Base-by-base conservation (phyloP, 176 grass and related monocot genomes). In the Poa pratensis region DNA sequence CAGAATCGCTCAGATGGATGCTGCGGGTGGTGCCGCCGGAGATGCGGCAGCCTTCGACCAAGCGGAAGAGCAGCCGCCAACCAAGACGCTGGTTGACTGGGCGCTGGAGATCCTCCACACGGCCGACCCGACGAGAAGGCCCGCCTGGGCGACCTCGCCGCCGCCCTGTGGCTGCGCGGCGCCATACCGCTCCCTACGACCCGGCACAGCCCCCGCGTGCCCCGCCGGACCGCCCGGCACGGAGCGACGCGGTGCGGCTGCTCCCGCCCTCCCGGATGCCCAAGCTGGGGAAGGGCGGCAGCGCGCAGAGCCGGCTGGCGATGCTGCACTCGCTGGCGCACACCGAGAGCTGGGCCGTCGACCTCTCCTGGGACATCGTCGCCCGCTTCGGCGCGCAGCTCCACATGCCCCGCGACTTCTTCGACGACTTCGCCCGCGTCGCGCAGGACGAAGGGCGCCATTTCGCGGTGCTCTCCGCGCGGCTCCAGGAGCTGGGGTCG, bases 321-420 rank as follows among this genome's bases (percentile, higher is more conserved):
- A 90, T 97, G 82, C 78, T 97, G 18, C 95, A 97, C 81, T 91
- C 92, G 58, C 95, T 97, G 39, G 95, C 86, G 81, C 95, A 97
- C 90, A 94, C 84, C 54, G 92, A 97, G 90, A 94, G 95, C 90
- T 97, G 95, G 95, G 95, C 92, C 78, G 93, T 97, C n/a, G 92
- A 94, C 84, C 88, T 97, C 69, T 94, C 94, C 8, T 97, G 92
- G 88, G 95, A 97, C 88, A 93, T 97, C 80, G 80, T 97, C 77
- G 92, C 95, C 55, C 90, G 95, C 18, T 94, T 94, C 65, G 92
- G 95, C 37, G 88, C 81, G 18, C 60, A 7, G 61, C 85, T 87
- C 68, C 24, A 74, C 8, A 97, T 97, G 94, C 92, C 94, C 13
- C 76, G 84, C 43, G 90, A 82, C 13, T 97, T 97, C 88, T 97